Conservation (phyloP, 2,329 filamentous ascomycete species). For the Trichoderma sp. region DNA sequence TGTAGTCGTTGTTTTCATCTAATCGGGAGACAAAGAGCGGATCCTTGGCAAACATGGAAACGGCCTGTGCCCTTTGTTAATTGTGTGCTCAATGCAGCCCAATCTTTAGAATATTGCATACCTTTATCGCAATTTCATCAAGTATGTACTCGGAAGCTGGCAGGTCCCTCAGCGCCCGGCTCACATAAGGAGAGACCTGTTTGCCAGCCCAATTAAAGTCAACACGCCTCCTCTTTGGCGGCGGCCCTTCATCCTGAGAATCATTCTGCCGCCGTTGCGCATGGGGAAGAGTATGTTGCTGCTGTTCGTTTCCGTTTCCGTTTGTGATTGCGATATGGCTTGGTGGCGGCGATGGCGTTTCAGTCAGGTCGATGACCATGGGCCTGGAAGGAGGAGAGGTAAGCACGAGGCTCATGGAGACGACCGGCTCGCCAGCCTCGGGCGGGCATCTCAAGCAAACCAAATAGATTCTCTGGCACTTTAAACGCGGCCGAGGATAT, state of each 20-base stretch:
- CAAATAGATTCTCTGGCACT: background rate
- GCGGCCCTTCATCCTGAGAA: constrained; percentile 27
- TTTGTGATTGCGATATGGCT: background rate
- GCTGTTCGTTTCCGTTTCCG: background rate
- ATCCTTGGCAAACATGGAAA: constrained; percentile 27
- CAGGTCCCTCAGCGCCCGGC: constrained; percentile 28
- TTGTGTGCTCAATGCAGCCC: background rate
- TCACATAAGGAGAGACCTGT: constrained; percentile 31
- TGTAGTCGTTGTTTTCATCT: constrained; percentile 25
- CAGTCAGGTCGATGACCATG: constrained; percentile 18
- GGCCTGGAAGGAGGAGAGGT: constrained; percentile 13
- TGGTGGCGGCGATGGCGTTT: constrained; percentile 13
- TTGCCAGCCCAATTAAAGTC: constrained; percentile 22
- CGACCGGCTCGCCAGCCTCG: background rate
- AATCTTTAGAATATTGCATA: constrained; percentile 23
- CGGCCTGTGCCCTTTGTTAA: constrained; percentile 24
- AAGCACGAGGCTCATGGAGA: constrained; percentile 21
- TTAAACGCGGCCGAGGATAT: background rate
- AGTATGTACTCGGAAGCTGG: constrained; percentile 26
- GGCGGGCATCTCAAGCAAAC: constrained; percentile 6
- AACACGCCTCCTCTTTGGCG: constrained; percentile 34
- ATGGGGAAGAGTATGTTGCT: background rate
- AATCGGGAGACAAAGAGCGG: constrained; percentile 27
- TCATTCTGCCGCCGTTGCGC: background rate
- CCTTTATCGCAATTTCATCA: constrained; percentile 32